Evolutionary conservation across 257 asterid species (phyloP).

Genomic region (Fraxinus cuspidata): DNA sequence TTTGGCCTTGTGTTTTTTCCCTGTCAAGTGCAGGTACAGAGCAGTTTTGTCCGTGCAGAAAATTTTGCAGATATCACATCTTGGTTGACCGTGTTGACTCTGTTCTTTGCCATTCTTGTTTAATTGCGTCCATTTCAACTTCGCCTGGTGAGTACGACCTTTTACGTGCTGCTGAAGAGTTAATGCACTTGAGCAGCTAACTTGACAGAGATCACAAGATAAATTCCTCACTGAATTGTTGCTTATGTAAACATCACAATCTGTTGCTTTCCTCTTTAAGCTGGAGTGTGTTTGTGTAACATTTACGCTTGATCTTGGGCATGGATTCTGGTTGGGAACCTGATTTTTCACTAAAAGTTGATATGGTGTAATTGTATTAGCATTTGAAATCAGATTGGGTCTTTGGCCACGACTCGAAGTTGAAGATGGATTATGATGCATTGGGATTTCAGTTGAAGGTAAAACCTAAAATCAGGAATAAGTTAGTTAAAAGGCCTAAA

Average conservation of each 20-base stretch:
- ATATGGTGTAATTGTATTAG: not conserved
- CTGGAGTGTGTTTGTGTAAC: conserved; percentile 21
- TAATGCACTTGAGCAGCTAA: conserved; percentile 38
- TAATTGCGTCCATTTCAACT: conserved; percentile 28
- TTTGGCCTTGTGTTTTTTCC: conserved; percentile 59
- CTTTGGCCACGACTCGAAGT: not conserved
- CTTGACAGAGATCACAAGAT: conserved; percentile 47
- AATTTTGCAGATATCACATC: conserved; percentile 48
- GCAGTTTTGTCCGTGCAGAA: conserved; percentile 40
- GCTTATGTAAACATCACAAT: not conserved
- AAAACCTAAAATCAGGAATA: conserved; percentile 13
- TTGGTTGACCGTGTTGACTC: conserved; percentile 14
- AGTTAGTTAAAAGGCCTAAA: not conserved
- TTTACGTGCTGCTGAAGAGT: conserved; percentile 41
- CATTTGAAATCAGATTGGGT: not conserved
- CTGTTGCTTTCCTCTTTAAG: conserved; percentile 31
- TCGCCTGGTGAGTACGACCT: conserved; percentile 60
- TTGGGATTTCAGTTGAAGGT: not conserved
- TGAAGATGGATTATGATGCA: not conserved
- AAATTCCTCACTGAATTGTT: conserved; percentile 14
- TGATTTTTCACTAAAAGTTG: not conserved
- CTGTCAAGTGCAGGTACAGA: conserved; percentile 44
- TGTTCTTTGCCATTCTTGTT: conserved; percentile 9
- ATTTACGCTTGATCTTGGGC: not conserved
- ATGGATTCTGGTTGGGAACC: conserved; percentile 5